Evolutionary conservation across 164 flowering plant genomes (phyloP), one percentile per base, ranked within the genome.

Genomic region (Houttuynia cordata): DNA sequence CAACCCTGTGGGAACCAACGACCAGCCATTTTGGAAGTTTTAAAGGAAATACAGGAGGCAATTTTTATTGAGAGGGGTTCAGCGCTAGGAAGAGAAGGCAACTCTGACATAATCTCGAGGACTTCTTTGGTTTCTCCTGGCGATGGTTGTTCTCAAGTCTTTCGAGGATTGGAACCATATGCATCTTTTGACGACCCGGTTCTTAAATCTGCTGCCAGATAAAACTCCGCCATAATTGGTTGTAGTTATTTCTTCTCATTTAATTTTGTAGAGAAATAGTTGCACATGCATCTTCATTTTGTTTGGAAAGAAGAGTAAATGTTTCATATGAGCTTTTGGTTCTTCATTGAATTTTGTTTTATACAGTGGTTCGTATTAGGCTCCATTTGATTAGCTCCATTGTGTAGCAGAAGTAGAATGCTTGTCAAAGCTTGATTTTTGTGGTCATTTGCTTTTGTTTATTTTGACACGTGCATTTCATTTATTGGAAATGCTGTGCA

Each of bases 1-100:
- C 91, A 82, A 63, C 81, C 95, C 20, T 86, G 87, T 58, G 95
- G 93, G 18, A 70, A 68, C 63, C 80, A 77, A 84, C 81, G 99
- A 61, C 99, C 99, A 20, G 78, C 97, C 15, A 94, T 94, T 12
- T 91, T 95, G 14, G 96, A 94, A 69, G 93, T 94, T 20, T 80
- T 91, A 20, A 94, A 94, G 73, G 96, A 94, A 70, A 87, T 94
- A 51, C 97, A 94, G 72, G 99, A 94, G 61, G 93, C 99, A 22
- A 67, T 91, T 49, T 57, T 71, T 13, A 88, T 91, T 21, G 96
- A 91, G 68, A 83, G 73, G 62, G 90, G 73, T 51, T 73, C 75
- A 23, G 71, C 68, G 59, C 79, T 72, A 0, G 65, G 81, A 42
- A 42, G 49, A 71, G 88, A 83, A 54, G 95, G 87, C 20, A 72